phyloP scores from a whole-genome alignment of 768 basidiomycete genomes.

The Termitomyces sp. region DNA sequence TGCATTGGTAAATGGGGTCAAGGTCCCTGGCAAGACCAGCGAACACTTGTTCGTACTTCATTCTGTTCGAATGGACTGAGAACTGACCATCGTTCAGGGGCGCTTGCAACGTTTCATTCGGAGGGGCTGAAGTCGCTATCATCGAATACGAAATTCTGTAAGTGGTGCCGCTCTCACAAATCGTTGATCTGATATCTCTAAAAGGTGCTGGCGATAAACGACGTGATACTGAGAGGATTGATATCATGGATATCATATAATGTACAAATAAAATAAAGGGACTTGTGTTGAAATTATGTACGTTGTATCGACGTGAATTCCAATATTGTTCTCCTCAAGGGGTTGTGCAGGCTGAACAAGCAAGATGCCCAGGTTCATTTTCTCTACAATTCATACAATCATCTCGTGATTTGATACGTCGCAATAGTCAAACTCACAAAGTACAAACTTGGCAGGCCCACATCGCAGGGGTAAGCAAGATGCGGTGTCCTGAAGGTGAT shows the following conservation, averaged over 20 bases:
- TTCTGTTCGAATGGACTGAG: neutral
- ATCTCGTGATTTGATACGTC: neutral
- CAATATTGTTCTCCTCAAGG: conserved; percentile 32
- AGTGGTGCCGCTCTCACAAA: conserved; percentile 20
- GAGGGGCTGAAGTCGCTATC: conserved; percentile 36
- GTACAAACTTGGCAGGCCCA: conserved; percentile 65
- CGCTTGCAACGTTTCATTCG: conserved; percentile 41
- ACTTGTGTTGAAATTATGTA: neutral
- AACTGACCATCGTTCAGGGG: conserved; percentile 22
- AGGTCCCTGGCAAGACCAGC: conserved; percentile 72
- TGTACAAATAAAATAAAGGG: neutral
- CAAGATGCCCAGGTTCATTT: conserved; percentile 49
- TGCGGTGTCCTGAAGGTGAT: neutral
- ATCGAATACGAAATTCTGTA: conserved; percentile 45
- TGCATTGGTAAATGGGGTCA: conserved; percentile 41
- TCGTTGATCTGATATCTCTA: neutral
- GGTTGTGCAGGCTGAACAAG: conserved; percentile 59
- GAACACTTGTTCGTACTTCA: conserved; percentile 53
- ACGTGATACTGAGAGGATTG: neutral
- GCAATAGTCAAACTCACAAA: conserved; percentile 38
- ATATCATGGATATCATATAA: conserved; percentile 1
- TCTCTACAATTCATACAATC: conserved; percentile 25
- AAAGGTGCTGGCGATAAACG: conserved; percentile 33
- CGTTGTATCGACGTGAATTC: conserved; percentile 1
- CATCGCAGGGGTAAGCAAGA: neutral